Evolutionary conservation across 2,329 filamentous ascomycete genomes (phyloP).

Genomic region (Aspergillus sp.): DNA sequence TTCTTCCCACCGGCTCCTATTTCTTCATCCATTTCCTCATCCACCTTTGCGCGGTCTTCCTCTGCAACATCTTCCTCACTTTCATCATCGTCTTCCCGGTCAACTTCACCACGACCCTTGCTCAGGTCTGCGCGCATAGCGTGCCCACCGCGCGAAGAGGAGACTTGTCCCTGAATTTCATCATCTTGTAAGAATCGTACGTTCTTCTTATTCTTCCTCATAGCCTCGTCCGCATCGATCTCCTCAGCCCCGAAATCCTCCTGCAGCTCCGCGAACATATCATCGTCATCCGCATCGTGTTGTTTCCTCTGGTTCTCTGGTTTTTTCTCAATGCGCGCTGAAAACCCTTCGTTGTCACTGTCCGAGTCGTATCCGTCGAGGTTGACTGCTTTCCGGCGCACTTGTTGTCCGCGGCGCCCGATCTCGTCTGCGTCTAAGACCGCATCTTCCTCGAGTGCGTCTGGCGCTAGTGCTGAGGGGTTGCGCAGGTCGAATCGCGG

Average conservation of each 20-base stretch:
- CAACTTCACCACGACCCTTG: constrained; percentile 45
- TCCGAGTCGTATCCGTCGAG: constrained; percentile 96
- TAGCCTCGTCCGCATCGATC: constrained; percentile 44
- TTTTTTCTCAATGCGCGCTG: constrained; percentile 61
- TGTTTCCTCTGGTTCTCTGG: constrained; percentile 31
- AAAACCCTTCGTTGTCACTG: constrained; percentile 82
- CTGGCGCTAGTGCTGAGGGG: constrained; percentile 81
- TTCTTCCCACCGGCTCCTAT: constrained; percentile 86
- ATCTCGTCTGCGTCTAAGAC: constrained; percentile 90
- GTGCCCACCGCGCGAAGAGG: constrained; percentile 65
- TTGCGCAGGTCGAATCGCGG: constrained; percentile 92
- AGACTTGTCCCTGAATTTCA: constrained; percentile 74
- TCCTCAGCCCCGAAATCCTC: constrained; percentile 53
- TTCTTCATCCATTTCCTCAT: constrained; percentile 77
- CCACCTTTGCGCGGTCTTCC: constrained; percentile 61
- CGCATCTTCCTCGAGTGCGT: constrained; percentile 66
- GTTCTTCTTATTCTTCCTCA: constrained; percentile 55
- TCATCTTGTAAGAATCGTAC: constrained; percentile 54
- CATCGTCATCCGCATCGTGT: constrained; percentile 43
- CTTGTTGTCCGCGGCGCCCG: constrained; percentile 61
- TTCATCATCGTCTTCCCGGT: constrained; percentile 54
- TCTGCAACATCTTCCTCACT: constrained; percentile 58
- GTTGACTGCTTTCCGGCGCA: constrained; percentile 90
- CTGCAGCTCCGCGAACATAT: constrained; percentile 75
- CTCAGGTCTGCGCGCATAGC: constrained; percentile 54